Evolutionary conservation across 1,284 basidiomycete species (phyloP).

Genomic region (Melampsora occidentalis): DNA sequence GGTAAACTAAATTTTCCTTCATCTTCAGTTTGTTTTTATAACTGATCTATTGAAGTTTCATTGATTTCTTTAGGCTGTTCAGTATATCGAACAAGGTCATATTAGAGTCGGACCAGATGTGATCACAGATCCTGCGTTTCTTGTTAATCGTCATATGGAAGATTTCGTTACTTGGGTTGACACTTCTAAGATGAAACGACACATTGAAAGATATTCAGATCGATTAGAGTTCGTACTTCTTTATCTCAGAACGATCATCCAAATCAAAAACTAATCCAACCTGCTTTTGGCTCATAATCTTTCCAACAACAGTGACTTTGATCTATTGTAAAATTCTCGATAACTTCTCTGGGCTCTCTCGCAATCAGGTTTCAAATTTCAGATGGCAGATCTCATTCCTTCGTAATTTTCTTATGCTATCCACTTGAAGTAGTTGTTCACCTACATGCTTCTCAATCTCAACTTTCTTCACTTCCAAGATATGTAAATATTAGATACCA

Average conservation of each 20-base stretch:
- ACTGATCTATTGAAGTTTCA: slow-evolving; percentile 34
- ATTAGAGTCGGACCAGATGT: slow-evolving; percentile 94
- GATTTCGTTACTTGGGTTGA: slow-evolving; percentile 99
- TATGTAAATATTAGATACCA: no score
- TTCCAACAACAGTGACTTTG: slow-evolving; percentile 27
- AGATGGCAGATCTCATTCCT: no score
- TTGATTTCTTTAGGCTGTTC: slow-evolving; percentile 68
- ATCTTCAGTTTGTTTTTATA: neutral
- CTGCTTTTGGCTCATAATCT: slow-evolving; percentile 2
- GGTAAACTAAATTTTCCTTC: slow-evolving; percentile 59
- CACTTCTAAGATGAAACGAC: slow-evolving; percentile 92
- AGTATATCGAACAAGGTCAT: slow-evolving; percentile 97
- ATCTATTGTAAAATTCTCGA: slow-evolving; percentile 15
- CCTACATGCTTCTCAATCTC: no score
- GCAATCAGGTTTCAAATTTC: no score
- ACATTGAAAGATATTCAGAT: slow-evolving; percentile 94
- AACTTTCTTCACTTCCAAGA: no score
- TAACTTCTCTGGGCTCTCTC: no score
- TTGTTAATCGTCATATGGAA: slow-evolving; percentile 91
- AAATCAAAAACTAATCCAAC: neutral
- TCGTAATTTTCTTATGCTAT: no score
- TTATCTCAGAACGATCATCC: slow-evolving; percentile 8
- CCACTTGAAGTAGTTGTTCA: no score
- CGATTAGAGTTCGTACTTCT: slow-evolving; percentile 63
- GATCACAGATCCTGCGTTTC: slow-evolving; percentile 91